Base-by-base conservation (phyloP, 129 eudicot genomes). In the Chrysanthemum seticuspe region DNA sequence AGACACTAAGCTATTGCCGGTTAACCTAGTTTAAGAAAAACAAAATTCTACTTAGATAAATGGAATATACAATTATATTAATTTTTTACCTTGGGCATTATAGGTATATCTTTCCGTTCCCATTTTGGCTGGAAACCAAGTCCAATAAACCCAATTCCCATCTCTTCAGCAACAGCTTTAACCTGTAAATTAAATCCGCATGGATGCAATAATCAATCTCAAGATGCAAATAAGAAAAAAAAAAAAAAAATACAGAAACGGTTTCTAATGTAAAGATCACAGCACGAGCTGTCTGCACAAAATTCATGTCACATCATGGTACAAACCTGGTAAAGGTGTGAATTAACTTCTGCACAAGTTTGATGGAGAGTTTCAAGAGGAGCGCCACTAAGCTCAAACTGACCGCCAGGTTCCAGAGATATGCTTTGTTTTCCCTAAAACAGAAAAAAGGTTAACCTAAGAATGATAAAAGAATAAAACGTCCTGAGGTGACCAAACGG, bases 351-450 rank as follows among this genome's bases (percentile, higher is more conserved):
- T 2, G 97, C 99, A 76, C 99, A 95, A 48, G 99, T 95, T 82
- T 95, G 99, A 85, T 95, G 99, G 45, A 95, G 85, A 73, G 99
- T 95, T 88, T 95, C 97, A 78, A 95, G 87, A 62, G 99, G 97
- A 55, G 99, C 99, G 66, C 99, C 99, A 81, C 99, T 95, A 57
- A 95, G 97, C 83, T 95, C 99, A 80, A 95, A 95, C 53, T 95
- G 99, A 70, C 99, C 99, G 29, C 99, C 99, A 67, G 99, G 97
- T 79, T 95, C 99, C 74, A 95, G 67, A 48, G 99, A 95, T 88
- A 95, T 90, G 70, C 96, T 95, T 88, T 95, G 99, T 55, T 86
- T 90, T 61, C 94, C 99, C 99, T 95, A 89, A 54, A 71, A 73
- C 70, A 68, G 13, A 57, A 11, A 64, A 69, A 53, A 9, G 11